Evolutionary conservation across 2,329 filamentous ascomycete species (phyloP).

Genomic region (Torrubiella hemipterigena): DNA sequence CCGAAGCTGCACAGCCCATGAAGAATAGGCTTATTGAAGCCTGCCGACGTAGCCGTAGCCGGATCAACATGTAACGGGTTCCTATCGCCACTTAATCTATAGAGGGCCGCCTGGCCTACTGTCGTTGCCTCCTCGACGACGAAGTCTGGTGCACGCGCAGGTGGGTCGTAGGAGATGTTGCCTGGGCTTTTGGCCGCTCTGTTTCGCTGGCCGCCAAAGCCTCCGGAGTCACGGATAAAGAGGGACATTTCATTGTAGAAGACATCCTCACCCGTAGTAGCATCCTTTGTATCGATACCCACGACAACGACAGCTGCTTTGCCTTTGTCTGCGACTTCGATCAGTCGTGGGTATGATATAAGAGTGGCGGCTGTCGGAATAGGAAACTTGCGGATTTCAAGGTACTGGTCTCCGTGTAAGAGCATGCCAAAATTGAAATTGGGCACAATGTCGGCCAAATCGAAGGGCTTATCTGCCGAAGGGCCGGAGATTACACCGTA

Average conservation of each 20-base stretch:
- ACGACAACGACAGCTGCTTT: conserved; percentile 72
- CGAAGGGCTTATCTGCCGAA: conserved; percentile 69
- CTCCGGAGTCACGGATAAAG: conserved; percentile 83
- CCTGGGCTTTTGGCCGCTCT: conserved; percentile 65
- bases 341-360: conserved; percentile 63
- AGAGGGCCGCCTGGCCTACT: conserved; percentile 85
- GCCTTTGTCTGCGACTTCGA: conserved; percentile 96
- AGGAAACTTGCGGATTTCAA: conserved; percentile 85
- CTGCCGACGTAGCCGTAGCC: conserved; percentile 83
- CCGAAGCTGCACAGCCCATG: conserved; percentile 95
- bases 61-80: conserved; percentile 97
- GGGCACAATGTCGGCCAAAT: conserved; percentile 70
- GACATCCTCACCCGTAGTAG: conserved; percentile 73
- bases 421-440: conserved; percentile 99
- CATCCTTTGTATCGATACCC: conserved; percentile 73
- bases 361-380: conserved; percentile 76
- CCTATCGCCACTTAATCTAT: conserved; percentile 86
- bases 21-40: conserved; percentile 87
- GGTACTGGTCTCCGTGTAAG: conserved; percentile 95
- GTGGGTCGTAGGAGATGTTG: conserved; percentile 68
- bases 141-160: conserved; percentile 63
- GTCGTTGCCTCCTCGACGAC: conserved; percentile 78
- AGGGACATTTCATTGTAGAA: conserved; percentile 97
- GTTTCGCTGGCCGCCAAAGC: conserved; percentile 77
- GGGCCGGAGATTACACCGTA: conserved; percentile 92